Percentiles rank a stretch among this genome's conserved stretches.
Evolutionary conservation across 1,284 basidiomycete genomes (phyloP).

Genomic region (Ustilago hordei): DNA sequence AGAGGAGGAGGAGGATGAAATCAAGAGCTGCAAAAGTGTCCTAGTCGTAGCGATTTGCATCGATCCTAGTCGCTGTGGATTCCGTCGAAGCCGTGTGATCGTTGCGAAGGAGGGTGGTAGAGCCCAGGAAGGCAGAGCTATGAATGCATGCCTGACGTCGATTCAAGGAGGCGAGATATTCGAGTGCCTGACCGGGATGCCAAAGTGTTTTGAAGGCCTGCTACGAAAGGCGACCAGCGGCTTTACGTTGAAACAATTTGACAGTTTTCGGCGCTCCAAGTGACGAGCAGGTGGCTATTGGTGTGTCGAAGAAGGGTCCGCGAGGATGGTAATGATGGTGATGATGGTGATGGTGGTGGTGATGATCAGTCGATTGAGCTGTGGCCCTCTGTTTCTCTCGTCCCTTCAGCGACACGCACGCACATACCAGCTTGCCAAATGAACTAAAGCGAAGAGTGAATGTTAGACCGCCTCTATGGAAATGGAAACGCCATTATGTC

Average conservation of each 20-base stretch:
- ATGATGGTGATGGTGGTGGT: not conserved
- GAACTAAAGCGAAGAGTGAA: not conserved
- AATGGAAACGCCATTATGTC: not conserved
- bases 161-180: not conserved
- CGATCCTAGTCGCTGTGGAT: not conserved
- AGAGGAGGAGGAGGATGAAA: not conserved
- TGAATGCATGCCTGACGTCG: not conserved
- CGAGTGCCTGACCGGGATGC: not conserved
- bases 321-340: too few relatives aligned
- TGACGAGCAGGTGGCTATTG: not conserved
- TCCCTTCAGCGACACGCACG: not conserved
- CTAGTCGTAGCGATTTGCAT: not conserved
- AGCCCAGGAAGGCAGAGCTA: not conserved
- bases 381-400: not conserved
- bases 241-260: not conserved
- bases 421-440: conserved; percentile 5
- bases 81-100: not conserved
- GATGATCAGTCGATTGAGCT: not conserved
- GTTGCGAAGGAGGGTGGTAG: not conserved
- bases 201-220: too few relatives aligned
- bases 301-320: not conserved
- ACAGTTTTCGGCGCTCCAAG: not conserved
- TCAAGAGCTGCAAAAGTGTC: not conserved
- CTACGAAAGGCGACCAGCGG: not conserved
- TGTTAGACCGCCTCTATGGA: too few relatives aligned